phyloP scores from a whole-genome alignment of 352 stramenopile species.

The Phytophthora parvispora region DNA sequence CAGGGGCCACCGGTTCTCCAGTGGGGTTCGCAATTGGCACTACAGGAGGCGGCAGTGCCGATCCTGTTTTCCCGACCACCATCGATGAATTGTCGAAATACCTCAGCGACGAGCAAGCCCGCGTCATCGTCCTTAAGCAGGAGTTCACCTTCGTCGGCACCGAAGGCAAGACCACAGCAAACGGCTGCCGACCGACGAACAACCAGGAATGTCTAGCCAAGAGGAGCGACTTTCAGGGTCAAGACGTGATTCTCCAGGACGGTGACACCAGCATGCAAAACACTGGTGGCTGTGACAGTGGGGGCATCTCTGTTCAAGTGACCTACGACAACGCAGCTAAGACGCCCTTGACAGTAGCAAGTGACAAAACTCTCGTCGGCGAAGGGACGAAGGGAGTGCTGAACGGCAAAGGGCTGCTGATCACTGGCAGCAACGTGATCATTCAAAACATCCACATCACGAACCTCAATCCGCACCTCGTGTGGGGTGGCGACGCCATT shows the following conservation, averaged over 20 bases:
- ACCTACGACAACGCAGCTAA: slow-evolving; percentile 36
- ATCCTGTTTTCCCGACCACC: slow-evolving; percentile 32
- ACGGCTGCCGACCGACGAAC: slow-evolving; percentile 17
- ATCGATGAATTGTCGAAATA: slow-evolving; percentile 34
- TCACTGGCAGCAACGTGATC: slow-evolving; percentile 45
- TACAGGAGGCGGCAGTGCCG: slow-evolving; percentile 23
- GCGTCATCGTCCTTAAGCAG: slow-evolving; percentile 40
- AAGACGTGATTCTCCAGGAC: slow-evolving; percentile 34
- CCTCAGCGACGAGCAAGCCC: slow-evolving; percentile 26
- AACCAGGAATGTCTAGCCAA: slow-evolving; percentile 36
- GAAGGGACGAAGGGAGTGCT: slow-evolving; percentile 23
- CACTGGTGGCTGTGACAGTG: slow-evolving; percentile 25
- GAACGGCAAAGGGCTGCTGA: slow-evolving; percentile 23
- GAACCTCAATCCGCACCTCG: slow-evolving; percentile 59
- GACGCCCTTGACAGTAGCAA: slow-evolving; percentile 2
- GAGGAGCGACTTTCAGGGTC: slow-evolving; percentile 38
- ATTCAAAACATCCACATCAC: slow-evolving; percentile 70
- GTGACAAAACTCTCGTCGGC: slow-evolving; percentile 33
- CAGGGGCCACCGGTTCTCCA: slow-evolving; percentile 14
- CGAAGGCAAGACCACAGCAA: slow-evolving; percentile 29
- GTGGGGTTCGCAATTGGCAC: slow-evolving; percentile 19
- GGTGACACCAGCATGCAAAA: slow-evolving; percentile 7
- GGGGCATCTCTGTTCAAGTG: slow-evolving; percentile 28
- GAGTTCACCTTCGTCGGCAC: slow-evolving; percentile 29
- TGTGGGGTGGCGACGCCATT: slow-evolving; percentile 48